Evolutionary conservation across 768 basidiomycete genomes (phyloP).

Genomic region (Amanita muscaria): DNA sequence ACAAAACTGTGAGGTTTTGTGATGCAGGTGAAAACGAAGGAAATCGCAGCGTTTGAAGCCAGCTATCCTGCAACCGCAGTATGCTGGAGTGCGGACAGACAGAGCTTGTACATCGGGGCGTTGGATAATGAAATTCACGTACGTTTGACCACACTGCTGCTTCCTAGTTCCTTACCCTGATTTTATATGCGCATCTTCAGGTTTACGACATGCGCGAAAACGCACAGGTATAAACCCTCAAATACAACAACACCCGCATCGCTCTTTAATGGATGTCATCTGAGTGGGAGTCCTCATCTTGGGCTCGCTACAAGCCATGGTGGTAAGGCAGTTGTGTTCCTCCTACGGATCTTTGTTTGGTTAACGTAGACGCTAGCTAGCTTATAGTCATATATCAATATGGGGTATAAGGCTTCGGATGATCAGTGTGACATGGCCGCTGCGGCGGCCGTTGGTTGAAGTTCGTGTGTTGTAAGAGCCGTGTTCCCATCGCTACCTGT

Average conservation of each 20-base stretch:
- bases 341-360: not conserved
- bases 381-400: constrained; percentile 60
- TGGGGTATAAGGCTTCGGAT: constrained; percentile 59
- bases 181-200: too few relatives aligned
- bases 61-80: constrained; percentile 89
- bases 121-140: too few relatives aligned
- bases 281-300: constrained; percentile 23
- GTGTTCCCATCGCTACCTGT: constrained; percentile 68
- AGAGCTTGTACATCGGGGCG: too few relatives aligned
- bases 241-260: too few relatives aligned
- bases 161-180: too few relatives aligned
- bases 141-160: too few relatives aligned
- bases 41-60: constrained; percentile 78
- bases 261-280: too few relatives aligned
- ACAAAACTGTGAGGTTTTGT: constrained; percentile 91
- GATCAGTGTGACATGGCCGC: constrained; percentile 62
- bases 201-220: too few relatives aligned
- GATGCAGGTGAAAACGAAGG: constrained; percentile 70
- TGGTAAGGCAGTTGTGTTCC: constrained; percentile 39
- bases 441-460: constrained; percentile 37
- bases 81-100: constrained; percentile 86
- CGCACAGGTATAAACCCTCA: too few relatives aligned
- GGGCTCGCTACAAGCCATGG: constrained; percentile 55
- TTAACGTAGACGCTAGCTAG: constrained; percentile 32
- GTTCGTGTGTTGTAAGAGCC: constrained; percentile 43